Percentiles rank a stretch among this genome's conserved stretches.
phyloP scores from a whole-genome alignment of 129 eudicot genomes.

The Helianthus tuberosus region DNA sequence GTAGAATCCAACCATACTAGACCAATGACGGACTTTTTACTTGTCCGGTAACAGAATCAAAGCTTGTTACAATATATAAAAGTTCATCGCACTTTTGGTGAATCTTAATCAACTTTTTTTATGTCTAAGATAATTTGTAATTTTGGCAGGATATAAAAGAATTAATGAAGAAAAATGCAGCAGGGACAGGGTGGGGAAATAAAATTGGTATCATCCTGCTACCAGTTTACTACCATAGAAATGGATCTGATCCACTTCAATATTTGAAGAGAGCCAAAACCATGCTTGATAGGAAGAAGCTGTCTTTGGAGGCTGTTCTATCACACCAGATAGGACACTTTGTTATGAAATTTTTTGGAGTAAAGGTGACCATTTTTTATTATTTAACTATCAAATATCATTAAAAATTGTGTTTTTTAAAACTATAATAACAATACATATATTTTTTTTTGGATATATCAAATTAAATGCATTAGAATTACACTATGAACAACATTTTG shows the following conservation, averaged over 20 bases:
- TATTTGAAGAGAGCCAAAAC: constrained; percentile 61
- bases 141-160: constrained; percentile 56
- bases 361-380: constrained; percentile 49
- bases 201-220: constrained; percentile 67
- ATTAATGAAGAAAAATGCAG: constrained; percentile 42
- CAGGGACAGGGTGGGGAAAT: constrained; percentile 67
- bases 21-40: not conserved
- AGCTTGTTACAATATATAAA: not conserved
- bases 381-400: not conserved
- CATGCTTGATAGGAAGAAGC: constrained; percentile 78
- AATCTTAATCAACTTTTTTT: not conserved
- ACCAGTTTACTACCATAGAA: constrained; percentile 62
- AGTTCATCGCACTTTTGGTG: not conserved
- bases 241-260: constrained; percentile 47
- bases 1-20: not conserved
- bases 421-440: not conserved
- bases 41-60: not conserved
- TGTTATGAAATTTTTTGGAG: constrained; percentile 49
- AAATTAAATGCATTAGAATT: not conserved
- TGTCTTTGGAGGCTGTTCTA: constrained; percentile 62
- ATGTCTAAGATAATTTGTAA: not conserved
- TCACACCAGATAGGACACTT: constrained; percentile 49
- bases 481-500: not conserved
- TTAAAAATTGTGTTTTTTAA: not conserved
- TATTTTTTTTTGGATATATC: not conserved